Conservation (phyloP, 2,329 filamentous ascomycete species). For the Fusarium neocosmosporiellum region DNA sequence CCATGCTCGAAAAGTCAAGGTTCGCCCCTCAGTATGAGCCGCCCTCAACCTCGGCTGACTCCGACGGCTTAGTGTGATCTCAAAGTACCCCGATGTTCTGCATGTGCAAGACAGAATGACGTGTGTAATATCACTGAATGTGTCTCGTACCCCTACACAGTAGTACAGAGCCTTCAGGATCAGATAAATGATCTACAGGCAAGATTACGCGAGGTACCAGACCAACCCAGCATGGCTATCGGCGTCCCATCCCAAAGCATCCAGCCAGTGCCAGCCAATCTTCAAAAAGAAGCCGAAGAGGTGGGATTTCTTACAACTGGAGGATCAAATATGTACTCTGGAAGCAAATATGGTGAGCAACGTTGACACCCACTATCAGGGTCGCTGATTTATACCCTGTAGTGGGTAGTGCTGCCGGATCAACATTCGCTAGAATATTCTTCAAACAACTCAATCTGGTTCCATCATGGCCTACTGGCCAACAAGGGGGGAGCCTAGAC, state of each 20-base stretch:
- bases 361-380: background rate
- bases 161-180: background rate
- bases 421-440: background rate
- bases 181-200: background rate
- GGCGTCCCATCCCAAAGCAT: background rate
- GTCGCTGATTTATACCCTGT: background rate
- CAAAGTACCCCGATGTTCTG: slow-evolving; percentile 22
- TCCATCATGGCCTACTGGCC: background rate
- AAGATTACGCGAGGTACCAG: background rate
- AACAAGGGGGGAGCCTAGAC: background rate
- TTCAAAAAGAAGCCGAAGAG: background rate
- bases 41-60: background rate
- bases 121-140: slow-evolving; percentile 25
- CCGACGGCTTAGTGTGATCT: slow-evolving; percentile 17
- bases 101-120: slow-evolving; percentile 20
- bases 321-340: background rate
- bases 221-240: background rate
- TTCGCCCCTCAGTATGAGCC: background rate
- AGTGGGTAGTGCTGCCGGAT: background rate
- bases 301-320: background rate
- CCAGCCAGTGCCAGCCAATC: background rate
- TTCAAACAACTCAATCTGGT: background rate
- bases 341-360: background rate
- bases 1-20: slow-evolving; percentile 2
- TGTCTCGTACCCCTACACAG: slow-evolving; percentile 19